A percentile compares a stretch with the other conserved stretches of the same genome.
These are phyloP conservation scores for Acacia melanoxylon DNA, from an alignment of 306 rosid species.

Conservation along the genomic window DNA sequence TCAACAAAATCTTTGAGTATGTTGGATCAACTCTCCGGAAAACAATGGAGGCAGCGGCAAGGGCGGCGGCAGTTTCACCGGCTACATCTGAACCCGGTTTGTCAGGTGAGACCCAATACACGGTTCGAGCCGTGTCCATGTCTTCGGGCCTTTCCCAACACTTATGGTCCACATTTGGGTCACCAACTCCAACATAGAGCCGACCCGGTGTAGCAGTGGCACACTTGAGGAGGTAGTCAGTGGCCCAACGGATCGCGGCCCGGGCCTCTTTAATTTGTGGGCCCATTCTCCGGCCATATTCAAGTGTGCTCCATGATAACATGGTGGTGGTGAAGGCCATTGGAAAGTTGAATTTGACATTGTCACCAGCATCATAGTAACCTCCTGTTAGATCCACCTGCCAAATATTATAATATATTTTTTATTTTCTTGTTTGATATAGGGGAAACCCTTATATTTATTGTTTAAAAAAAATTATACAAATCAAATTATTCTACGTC, in stretches of 20 bases:
- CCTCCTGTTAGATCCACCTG: slow-evolving; percentile 93
- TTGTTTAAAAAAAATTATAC: not conserved
- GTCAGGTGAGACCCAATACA: slow-evolving; percentile 63
- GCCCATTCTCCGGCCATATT: slow-evolving; percentile 79
- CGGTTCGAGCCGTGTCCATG: slow-evolving; percentile 68
- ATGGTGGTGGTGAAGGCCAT: slow-evolving; percentile 92
- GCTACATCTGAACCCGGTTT: slow-evolving; percentile 92
- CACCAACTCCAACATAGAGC: slow-evolving; percentile 90
- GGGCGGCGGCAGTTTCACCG: slow-evolving; percentile 87
- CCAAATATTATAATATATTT: not conserved
- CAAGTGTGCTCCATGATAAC: slow-evolving; percentile 84
- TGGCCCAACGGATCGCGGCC: slow-evolving; percentile 76
- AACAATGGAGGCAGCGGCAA: slow-evolving; percentile 90
- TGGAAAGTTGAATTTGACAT: slow-evolving; percentile 86
- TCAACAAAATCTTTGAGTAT: slow-evolving; percentile 60
- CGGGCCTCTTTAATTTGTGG: slow-evolving; percentile 51
- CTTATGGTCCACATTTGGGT: slow-evolving; percentile 79
- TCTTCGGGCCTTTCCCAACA: slow-evolving; percentile 99
- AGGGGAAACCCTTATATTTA: not conserved
- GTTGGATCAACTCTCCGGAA: slow-evolving; percentile 63
- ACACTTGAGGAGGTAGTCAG: slow-evolving; percentile 78
- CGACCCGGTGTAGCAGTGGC: slow-evolving; percentile 68
- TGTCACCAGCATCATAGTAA: slow-evolving; percentile 96
- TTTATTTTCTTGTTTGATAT: not conserved
- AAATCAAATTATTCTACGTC: not conserved